Evolutionary conservation across 768 basidiomycete genomes (phyloP).

Genomic region (Daedalea quercina): DNA sequence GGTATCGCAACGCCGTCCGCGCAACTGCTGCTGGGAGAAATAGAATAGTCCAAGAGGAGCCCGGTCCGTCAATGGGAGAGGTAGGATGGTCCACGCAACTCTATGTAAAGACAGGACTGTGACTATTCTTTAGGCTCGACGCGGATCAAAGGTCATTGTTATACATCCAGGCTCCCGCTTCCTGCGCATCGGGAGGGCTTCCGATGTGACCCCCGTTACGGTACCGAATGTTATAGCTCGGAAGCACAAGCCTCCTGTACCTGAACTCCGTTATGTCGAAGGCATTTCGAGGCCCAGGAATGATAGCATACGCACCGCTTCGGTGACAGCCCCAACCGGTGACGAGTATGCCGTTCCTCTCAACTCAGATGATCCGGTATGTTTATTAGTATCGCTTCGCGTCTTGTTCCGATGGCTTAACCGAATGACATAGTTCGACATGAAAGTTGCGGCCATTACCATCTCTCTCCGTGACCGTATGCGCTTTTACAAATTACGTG

Average conservation of each 20-base stretch:
- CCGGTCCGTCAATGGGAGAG: slow-evolving; percentile 31
- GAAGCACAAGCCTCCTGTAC: slow-evolving; percentile 41
- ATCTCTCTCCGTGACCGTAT: slow-evolving; percentile 74
- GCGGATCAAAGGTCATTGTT: slow-evolving; percentile 73
- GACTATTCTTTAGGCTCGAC: slow-evolving; percentile 34
- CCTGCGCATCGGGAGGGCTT: slow-evolving; percentile 69
- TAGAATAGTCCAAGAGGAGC: slow-evolving; percentile 38
- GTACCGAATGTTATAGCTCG: slow-evolving; percentile 73
- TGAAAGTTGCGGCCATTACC: slow-evolving; percentile 66
- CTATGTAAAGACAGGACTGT: slow-evolving; percentile 6
- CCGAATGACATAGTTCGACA: slow-evolving; percentile 50
- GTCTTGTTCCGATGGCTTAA: background rate
- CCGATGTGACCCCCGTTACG: slow-evolving; percentile 63
- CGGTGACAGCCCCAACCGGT: slow-evolving; percentile 22
- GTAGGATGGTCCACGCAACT: slow-evolving; percentile 20
- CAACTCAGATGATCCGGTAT: slow-evolving; percentile 58
- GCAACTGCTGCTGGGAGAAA: slow-evolving; percentile 29
- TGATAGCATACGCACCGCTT: slow-evolving; percentile 18
- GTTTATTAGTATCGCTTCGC: slow-evolving; percentile 18
- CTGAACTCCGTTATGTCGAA: slow-evolving; percentile 37
- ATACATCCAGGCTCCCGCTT: slow-evolving; percentile 75
- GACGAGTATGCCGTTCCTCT: slow-evolving; percentile 46
- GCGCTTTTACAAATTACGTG: slow-evolving; percentile 79
- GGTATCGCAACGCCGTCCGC: slow-evolving; percentile 56
- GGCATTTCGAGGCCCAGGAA: slow-evolving; percentile 51